phyloP scores from a whole-genome alignment of 1,284 basidiomycete genomes.

The Xanthoconium separans region DNA sequence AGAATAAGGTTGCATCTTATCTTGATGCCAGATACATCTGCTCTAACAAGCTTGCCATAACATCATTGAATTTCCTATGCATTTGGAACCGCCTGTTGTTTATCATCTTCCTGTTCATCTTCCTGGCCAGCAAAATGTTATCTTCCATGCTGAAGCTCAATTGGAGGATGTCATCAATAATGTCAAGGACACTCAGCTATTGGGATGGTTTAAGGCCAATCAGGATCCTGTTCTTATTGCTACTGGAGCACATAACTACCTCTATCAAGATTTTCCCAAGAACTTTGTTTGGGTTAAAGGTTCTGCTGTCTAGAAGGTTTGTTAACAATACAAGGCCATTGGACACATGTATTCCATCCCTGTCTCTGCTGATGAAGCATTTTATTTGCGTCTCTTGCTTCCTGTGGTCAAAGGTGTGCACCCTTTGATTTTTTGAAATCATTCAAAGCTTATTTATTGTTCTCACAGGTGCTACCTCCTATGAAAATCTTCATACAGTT shows the following conservation, averaged over 20 bases:
- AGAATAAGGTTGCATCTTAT: conserved; percentile 14
- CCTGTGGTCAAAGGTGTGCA: conserved; percentile 23
- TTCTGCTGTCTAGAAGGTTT: background rate
- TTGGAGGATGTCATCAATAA: background rate
- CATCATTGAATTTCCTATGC: conserved; percentile 20
- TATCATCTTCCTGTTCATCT: conserved; percentile 15
- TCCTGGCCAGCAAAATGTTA: conserved; percentile 35
- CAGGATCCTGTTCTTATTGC: conserved; percentile 20
- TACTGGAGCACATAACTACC: conserved; percentile 26
- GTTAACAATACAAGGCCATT: conserved; percentile 19
- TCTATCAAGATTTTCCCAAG: conserved; percentile 43
- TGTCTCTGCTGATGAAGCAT: conserved; percentile 30
- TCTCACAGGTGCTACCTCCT: conserved; percentile 28
- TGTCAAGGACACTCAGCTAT: no score
- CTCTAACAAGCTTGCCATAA: no score
- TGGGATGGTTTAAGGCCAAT: conserved; percentile 45
- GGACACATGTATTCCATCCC: conserved; percentile 35
- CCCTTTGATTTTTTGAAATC: no score
- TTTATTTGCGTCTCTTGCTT: conserved; percentile 36
- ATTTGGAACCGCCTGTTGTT: conserved; percentile 16
- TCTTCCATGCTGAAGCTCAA: background rate
- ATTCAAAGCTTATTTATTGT: no score
- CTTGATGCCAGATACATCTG: conserved; percentile 19
- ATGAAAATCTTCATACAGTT: conserved; percentile 29
- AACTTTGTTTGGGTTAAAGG: conserved; percentile 19